Percentiles rank a stretch among this genome's conserved stretches.
phyloP scores from a whole-genome alignment of 208 protist genomes.

The Phytomonas serpens region DNA sequence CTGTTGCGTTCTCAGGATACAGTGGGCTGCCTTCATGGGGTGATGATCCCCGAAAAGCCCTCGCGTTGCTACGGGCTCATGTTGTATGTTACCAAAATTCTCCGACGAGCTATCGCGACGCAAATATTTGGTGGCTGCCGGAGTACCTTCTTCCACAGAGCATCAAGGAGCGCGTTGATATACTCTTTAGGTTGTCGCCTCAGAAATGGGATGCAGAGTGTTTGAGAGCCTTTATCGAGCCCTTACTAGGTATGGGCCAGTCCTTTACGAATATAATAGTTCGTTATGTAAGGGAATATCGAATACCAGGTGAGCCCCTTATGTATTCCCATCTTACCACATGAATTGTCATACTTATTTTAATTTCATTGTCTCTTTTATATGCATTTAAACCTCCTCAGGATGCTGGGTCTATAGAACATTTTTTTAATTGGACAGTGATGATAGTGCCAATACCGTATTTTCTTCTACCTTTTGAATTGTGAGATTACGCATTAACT shows the following conservation, averaged over 20 bases:
- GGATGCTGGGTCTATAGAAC: not conserved
- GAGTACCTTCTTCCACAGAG: constrained; percentile 27
- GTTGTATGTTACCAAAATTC: not conserved
- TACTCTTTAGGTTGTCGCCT: constrained; percentile 46
- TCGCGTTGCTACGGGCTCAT: not conserved
- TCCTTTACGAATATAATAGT: constrained; percentile 45
- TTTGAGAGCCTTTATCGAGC: constrained; percentile 46
- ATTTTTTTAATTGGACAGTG: not conserved
- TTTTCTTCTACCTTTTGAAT: not conserved
- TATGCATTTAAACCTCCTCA: not conserved
- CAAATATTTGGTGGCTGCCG: constrained; percentile 34
- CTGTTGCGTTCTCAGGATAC: not conserved
- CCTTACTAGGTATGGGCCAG: constrained; percentile 33
- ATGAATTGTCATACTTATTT: not conserved
- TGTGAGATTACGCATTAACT: not conserved
- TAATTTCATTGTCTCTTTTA: not conserved
- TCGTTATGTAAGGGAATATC: constrained; percentile 51
- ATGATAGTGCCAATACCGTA: not conserved
- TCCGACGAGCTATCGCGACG: constrained; percentile 7
- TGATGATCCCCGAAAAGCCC: not conserved
- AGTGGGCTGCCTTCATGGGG: not conserved
- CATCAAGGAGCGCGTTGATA: constrained; percentile 23
- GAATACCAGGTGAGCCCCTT: constrained; percentile 44
- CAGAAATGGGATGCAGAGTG: constrained; percentile 32
- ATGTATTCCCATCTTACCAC: constrained; percentile 35